Percentiles rank a stretch among this genome's conserved stretches.
These are phyloP conservation scores for Brassica incana DNA, from an alignment of 345 rosid species.

Conservation along the genomic window DNA sequence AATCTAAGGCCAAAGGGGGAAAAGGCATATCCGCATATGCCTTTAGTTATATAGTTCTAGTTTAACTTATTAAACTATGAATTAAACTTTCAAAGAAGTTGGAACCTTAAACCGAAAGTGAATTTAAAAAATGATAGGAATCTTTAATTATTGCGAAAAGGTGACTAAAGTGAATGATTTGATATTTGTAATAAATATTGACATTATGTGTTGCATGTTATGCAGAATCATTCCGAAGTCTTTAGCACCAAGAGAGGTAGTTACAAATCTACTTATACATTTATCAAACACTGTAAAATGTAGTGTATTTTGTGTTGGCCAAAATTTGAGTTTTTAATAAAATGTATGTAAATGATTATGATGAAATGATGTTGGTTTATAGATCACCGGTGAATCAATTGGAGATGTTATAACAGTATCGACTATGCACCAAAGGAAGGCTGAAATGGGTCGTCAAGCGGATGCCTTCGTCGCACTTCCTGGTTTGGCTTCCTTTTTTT, in stretches of 20 bases:
- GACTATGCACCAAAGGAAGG: slow-evolving; percentile 91
- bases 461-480: slow-evolving; percentile 96
- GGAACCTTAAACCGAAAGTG: slow-evolving; percentile 8
- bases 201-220: slow-evolving; percentile 19
- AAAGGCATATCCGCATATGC: slow-evolving; percentile 22
- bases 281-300: not conserved
- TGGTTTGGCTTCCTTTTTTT: slow-evolving; percentile 40
- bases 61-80: not conserved
- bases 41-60: slow-evolving; percentile 1
- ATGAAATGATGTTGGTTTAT: slow-evolving; percentile 11
- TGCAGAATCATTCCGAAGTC: slow-evolving; percentile 84
- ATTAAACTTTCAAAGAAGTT: not conserved
- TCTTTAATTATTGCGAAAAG: slow-evolving; percentile 13
- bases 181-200: not conserved
- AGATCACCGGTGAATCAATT: slow-evolving; percentile 78
- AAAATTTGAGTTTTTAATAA: not conserved
- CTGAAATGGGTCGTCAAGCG: slow-evolving; percentile 88
- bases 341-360: slow-evolving; percentile 11
- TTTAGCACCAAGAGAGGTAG: slow-evolving; percentile 80
- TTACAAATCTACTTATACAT: not conserved
- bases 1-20: not conserved
- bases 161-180: slow-evolving; percentile 1
- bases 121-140: not conserved
- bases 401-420: slow-evolving; percentile 86
- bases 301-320: not conserved